Percentiles rank a stretch among this genome's conserved stretches.
Evolutionary conservation across 495 filamentous ascomycete species (phyloP).

Genomic region (Penicillium malachiteum): DNA sequence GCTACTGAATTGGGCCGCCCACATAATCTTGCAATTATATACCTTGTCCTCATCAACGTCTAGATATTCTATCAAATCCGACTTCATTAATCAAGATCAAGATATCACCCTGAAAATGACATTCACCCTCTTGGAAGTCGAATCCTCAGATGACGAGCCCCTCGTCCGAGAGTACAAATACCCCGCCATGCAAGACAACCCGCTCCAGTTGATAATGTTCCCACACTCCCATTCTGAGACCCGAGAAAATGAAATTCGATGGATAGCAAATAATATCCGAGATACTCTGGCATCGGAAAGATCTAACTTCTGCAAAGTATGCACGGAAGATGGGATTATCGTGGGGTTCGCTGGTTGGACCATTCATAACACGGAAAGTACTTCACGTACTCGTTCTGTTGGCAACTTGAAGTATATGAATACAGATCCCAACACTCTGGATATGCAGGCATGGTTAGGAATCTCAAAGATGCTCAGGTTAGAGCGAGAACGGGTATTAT

Average conservation of each 20-base stretch:
- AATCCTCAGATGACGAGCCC: conserved; percentile 3
- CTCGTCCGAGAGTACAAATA: not conserved
- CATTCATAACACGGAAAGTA: not conserved
- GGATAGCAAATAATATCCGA: not conserved
- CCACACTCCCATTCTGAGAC: not conserved
- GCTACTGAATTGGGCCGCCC: too few species aligned
- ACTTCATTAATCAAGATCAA: too few species aligned
- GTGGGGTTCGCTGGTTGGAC: not conserved
- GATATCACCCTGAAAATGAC: not conserved
- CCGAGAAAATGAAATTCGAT: not conserved
- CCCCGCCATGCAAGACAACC: conserved; percentile 2
- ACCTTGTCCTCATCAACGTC: too few species aligned
- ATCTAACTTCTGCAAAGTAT: not conserved
- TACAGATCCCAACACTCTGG: not conserved
- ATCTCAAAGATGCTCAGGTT: not conserved
- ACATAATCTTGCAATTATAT: too few species aligned
- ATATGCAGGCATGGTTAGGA: not conserved
- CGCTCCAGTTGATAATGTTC: not conserved
- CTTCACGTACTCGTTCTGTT: not conserved
- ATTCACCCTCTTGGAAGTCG: not conserved
- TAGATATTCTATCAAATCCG: too few species aligned
- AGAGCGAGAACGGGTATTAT: not conserved
- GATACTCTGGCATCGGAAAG: not conserved
- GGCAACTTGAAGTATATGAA: not conserved
- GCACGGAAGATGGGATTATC: not conserved